Percentiles rank a stretch among this genome's conserved stretches.
phyloP scores from a whole-genome alignment of 2,329 filamentous ascomycete species.

The Neonectria sp. region DNA sequence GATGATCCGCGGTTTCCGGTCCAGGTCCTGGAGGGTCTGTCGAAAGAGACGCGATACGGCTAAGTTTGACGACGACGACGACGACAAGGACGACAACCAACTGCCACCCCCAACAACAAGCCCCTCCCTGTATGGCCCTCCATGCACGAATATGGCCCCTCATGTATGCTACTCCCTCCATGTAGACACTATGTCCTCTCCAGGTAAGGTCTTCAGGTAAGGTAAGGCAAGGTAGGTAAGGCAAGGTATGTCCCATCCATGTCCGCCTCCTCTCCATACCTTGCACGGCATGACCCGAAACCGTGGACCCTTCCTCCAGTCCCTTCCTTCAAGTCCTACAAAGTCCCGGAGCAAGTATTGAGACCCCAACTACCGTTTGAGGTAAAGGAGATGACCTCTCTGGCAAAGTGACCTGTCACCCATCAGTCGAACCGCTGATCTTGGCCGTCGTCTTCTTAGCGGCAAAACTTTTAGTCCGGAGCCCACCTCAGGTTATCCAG shows the following conservation, averaged over 20 bases:
- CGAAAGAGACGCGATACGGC: slow-evolving; percentile 18
- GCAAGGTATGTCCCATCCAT: neutral
- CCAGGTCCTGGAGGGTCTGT: slow-evolving; percentile 23
- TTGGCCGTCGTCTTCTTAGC: slow-evolving; percentile 34
- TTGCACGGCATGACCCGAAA: slow-evolving; percentile 30
- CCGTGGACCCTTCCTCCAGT: slow-evolving; percentile 8
- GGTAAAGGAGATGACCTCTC: neutral
- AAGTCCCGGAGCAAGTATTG: neutral
- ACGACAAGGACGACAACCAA: slow-evolving; percentile 11
- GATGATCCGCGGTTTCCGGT: slow-evolving; percentile 42
- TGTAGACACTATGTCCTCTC: neutral
- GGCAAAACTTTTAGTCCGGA: slow-evolving; percentile 35
- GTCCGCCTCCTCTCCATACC: slow-evolving; percentile 16
- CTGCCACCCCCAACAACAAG: slow-evolving; percentile 1
- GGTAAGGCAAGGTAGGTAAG: neutral
- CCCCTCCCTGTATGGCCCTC: slow-evolving; percentile 2
- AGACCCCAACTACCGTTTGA: neutral
- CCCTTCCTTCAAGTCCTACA: neutral
- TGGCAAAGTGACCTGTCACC: slow-evolving; percentile 34
- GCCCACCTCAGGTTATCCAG: neutral
- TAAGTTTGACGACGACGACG: slow-evolving; percentile 16
- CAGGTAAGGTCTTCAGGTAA: neutral
- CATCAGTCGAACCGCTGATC: slow-evolving; percentile 36
- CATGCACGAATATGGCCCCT: too few species aligned
- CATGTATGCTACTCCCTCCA: too few species aligned